Percentiles rank a stretch among this genome's conserved stretches.
These are phyloP conservation scores for Diaporthe caulivora DNA, from an alignment of 2,329 filamentous ascomycete genomes.

Conservation along the genomic window DNA sequence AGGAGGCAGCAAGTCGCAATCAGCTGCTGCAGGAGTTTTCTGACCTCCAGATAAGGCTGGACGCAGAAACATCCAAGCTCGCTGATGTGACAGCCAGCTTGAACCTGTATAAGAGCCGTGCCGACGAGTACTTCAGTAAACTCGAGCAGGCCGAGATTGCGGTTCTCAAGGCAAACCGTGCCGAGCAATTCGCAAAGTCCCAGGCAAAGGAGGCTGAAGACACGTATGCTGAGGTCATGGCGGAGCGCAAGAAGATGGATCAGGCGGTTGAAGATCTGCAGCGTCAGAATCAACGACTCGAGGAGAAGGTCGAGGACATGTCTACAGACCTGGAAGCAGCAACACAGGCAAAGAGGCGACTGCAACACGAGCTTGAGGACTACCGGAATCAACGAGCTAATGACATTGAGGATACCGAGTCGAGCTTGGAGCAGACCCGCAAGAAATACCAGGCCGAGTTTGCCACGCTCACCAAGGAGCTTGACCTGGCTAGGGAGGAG, in stretches of 20 bases:
- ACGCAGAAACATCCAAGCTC: slow-evolving; percentile 87
- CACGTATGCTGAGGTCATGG: slow-evolving; percentile 88
- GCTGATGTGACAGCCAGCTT: slow-evolving; percentile 87
- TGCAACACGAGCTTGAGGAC: slow-evolving; percentile 97
- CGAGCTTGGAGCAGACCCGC: slow-evolving; percentile 94
- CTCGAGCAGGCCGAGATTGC: slow-evolving; percentile 97
- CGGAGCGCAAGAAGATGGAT: slow-evolving; percentile 93
- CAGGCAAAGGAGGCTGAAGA: slow-evolving; percentile 94
- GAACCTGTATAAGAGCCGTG: slow-evolving; percentile 88
- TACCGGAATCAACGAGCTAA: slow-evolving; percentile 95
- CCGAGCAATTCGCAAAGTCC: slow-evolving; percentile 92
- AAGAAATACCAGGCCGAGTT: slow-evolving; percentile 98
- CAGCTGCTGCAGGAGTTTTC: slow-evolving; percentile 93
- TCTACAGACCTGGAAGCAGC: slow-evolving; percentile 89
- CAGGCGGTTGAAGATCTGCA: slow-evolving; percentile 89
- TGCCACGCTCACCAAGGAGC: slow-evolving; percentile 87
- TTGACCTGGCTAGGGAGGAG: slow-evolving; percentile 94
- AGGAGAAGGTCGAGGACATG: slow-evolving; percentile 91
- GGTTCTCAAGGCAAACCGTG: slow-evolving; percentile 89
- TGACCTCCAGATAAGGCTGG: slow-evolving; percentile 92
- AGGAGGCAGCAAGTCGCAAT: slow-evolving; percentile 87
- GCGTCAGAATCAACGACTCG: slow-evolving; percentile 87
- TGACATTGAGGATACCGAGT: slow-evolving; percentile 97
- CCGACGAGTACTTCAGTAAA: slow-evolving; percentile 97
- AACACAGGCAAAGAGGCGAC: slow-evolving; percentile 89